A percentile compares a stretch with the other conserved stretches of the same genome.
These are phyloP conservation scores for Poa pratensis DNA, from an alignment of 176 grass and related monocot species.

Conservation along the genomic window DNA sequence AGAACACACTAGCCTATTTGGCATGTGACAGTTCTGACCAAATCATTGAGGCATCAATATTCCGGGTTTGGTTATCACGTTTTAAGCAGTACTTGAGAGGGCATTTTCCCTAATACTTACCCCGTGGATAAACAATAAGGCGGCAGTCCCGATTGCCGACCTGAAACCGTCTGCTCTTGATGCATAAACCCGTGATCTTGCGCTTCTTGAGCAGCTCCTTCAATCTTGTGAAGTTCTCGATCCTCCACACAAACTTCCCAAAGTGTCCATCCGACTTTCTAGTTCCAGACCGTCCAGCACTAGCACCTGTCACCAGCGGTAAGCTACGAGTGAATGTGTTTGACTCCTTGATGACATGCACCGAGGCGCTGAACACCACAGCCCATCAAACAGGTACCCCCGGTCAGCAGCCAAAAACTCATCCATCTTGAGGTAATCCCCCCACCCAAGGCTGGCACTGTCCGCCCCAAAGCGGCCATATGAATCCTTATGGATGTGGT, in stretches of 20 bases:
- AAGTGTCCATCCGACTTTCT: constrained; percentile 86
- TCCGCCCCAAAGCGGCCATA: constrained; percentile 86
- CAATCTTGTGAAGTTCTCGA: constrained; percentile 87
- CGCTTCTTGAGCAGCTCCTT: constrained; percentile 97
- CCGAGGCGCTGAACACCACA: constrained; percentile 74
- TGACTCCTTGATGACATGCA: constrained; percentile 94
- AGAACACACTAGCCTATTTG: background rate
- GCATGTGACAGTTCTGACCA: constrained; percentile 25
- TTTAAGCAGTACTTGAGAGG: constrained; percentile 36
- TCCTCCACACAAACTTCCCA: constrained; percentile 93
- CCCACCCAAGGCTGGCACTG: constrained; percentile 89
- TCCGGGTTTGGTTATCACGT: background rate
- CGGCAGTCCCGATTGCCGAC: constrained; percentile 91
- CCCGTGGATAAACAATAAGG: constrained; percentile 98
- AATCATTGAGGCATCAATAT: constrained; percentile 14
- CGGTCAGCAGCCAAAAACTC: constrained; percentile 71
- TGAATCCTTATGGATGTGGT: constrained; percentile 77
- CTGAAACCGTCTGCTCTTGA: constrained; percentile 95
- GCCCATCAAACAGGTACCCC: constrained; percentile 76
- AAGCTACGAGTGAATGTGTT: constrained; percentile 72
- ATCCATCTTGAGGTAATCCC: constrained; percentile 88
- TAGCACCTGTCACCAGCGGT: constrained; percentile 52
- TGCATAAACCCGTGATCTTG: constrained; percentile 85
- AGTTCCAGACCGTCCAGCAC: constrained; percentile 50
- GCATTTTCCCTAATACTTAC: constrained; percentile 49